These are phyloP conservation scores for Phytophthora megakarya DNA, from an alignment of 352 stramenopile species.

Conservation along the genomic window DNA sequence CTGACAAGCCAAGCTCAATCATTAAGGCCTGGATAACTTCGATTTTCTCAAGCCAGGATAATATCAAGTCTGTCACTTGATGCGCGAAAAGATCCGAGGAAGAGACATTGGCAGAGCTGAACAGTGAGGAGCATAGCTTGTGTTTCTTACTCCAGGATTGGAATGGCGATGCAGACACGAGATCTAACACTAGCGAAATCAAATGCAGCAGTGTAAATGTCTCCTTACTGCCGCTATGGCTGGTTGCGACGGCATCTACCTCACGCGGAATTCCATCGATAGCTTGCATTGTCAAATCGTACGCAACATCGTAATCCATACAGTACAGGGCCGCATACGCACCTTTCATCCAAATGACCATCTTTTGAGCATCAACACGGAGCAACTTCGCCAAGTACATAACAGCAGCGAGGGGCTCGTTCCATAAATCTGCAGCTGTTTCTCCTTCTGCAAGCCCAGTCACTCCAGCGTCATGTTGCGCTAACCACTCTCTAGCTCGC, in stretches of 20 bases:
- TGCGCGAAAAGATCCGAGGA: conserved; percentile 50
- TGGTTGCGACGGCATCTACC: background rate
- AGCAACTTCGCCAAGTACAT: conserved; percentile 60
- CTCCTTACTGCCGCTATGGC: conserved; percentile 11
- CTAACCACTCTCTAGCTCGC: conserved; percentile 52
- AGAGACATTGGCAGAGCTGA: conserved; percentile 34
- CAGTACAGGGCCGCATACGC: conserved; percentile 74
- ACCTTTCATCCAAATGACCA: conserved; percentile 65
- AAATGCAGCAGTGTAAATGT: conserved; percentile 48
- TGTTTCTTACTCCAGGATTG: conserved; percentile 65
- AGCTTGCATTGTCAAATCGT: conserved; percentile 51
- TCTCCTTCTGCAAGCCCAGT: conserved; percentile 1
- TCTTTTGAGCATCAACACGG: conserved; percentile 40
- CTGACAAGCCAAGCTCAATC: conserved; percentile 63
- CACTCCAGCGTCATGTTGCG: conserved; percentile 20
- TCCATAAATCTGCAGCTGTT: conserved; percentile 5
- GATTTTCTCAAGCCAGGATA: conserved; percentile 54
- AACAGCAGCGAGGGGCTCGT: conserved; percentile 47
- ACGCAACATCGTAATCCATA: conserved; percentile 65
- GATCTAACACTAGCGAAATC: conserved; percentile 67
- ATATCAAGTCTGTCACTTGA: conserved; percentile 52
- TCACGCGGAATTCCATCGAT: conserved; percentile 31
- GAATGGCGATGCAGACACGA: conserved; percentile 68
- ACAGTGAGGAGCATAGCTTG: conserved; percentile 42
- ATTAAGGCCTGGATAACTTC: conserved; percentile 62